Conservation (phyloP, 495 filamentous ascomycete genomes). For the Chaetomium tenue region DNA sequence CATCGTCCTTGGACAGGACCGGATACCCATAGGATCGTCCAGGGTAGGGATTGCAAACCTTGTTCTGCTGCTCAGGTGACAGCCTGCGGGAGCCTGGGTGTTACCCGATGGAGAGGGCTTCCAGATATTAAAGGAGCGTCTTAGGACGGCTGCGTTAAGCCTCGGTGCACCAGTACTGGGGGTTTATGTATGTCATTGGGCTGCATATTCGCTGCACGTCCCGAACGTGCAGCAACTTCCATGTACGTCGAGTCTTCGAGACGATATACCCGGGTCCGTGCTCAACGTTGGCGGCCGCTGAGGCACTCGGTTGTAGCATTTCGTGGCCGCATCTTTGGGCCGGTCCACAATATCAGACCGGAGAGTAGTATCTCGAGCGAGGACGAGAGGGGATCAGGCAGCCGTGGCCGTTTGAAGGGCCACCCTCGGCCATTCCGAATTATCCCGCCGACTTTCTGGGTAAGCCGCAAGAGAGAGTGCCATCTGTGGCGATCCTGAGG, state of each 20-base stretch:
- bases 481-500: slow-evolving; percentile 3
- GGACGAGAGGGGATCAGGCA: not conserved
- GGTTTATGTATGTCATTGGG: slow-evolving; percentile 16
- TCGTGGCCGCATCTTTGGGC: slow-evolving; percentile 3
- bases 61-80: slow-evolving; percentile 32
- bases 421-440: not conserved
- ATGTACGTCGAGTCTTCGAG: slow-evolving; percentile 10
- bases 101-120: slow-evolving; percentile 1
- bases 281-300: slow-evolving; percentile 5
- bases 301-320: not conserved
- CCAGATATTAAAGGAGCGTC: slow-evolving; percentile 27
- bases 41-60: slow-evolving; percentile 22
- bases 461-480: not conserved
- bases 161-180: slow-evolving; percentile 11
- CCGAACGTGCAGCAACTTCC: slow-evolving; percentile 6
- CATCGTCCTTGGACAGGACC: slow-evolving; percentile 27
- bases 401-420: not conserved
- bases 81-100: slow-evolving; percentile 24
- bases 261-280: slow-evolving; percentile 14
- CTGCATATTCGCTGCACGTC: slow-evolving; percentile 13
- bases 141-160: slow-evolving; percentile 25
- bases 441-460: slow-evolving; percentile 4
- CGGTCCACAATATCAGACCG: not conserved
- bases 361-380: not conserved
- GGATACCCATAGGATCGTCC: slow-evolving; percentile 23